Evolutionary conservation across 768 basidiomycete genomes (phyloP).

Genomic region (Boletus sensibilis): DNA sequence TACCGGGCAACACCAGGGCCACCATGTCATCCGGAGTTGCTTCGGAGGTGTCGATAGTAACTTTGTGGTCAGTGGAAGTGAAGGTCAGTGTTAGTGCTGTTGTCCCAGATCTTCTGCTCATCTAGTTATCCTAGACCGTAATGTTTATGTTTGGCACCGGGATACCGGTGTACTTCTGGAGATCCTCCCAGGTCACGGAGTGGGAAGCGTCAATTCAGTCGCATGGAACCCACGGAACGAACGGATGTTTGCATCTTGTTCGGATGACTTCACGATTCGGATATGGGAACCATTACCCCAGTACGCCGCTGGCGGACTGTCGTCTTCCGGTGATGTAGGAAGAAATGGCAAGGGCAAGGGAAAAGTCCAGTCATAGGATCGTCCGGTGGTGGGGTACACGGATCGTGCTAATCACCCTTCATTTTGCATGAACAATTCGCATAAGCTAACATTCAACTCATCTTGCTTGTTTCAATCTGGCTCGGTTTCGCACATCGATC

Average conservation of each 20-base stretch:
- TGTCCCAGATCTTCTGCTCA: slow-evolving; percentile 8
- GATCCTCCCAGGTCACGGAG: slow-evolving; percentile 82
- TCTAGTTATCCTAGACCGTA: slow-evolving; percentile 61
- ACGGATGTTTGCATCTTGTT: slow-evolving; percentile 94
- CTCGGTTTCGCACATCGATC: slow-evolving; percentile 19
- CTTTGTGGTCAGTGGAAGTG: slow-evolving; percentile 91
- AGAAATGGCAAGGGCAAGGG: slow-evolving; percentile 62
- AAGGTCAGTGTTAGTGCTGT: slow-evolving; percentile 58
- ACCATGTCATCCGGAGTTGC: slow-evolving; percentile 87
- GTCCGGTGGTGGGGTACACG: slow-evolving; percentile 15
- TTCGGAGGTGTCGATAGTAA: slow-evolving; percentile 90
- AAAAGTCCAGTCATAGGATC: slow-evolving; percentile 50
- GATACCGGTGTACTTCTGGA: slow-evolving; percentile 83
- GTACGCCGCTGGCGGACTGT: slow-evolving; percentile 16
- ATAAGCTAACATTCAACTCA: slow-evolving; percentile 31
- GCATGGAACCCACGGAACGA: slow-evolving; percentile 92
- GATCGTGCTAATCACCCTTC: slow-evolving; percentile 21
- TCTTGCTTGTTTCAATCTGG: slow-evolving; percentile 24
- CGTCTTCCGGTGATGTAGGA: slow-evolving; percentile 21
- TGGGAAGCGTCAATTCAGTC: slow-evolving; percentile 90
- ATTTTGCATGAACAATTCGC: slow-evolving; percentile 30
- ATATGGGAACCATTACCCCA: slow-evolving; percentile 70
- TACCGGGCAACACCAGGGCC: slow-evolving; percentile 79
- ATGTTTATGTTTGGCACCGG: slow-evolving; percentile 94
- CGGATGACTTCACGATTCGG: slow-evolving; percentile 87